Evolutionary conservation across 371 early-diverging fungal species (phyloP), one percentile per base, ranked within the genome.

Genomic region (Phascolomyces articulosus): DNA sequence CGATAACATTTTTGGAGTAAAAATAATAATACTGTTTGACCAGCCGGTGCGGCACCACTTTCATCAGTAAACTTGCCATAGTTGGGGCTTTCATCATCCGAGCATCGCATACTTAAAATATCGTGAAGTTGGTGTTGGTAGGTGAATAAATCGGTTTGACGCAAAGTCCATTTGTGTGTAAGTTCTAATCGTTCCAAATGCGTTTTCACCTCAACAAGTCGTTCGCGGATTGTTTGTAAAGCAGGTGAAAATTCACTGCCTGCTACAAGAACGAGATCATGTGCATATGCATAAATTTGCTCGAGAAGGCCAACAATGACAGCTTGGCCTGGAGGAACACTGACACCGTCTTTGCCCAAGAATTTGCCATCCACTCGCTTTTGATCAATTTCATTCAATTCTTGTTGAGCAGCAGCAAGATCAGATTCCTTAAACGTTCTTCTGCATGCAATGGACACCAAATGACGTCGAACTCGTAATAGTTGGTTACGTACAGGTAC

Each of bases 1-100:
- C 91, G 82, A 71, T 95, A 94, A 77, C 96, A 95, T 69, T 93
- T 93, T 74, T 93, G 92, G 31, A 96, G 83, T 69, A 96, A 74
- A 60, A 91, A 93, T 60, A 93, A 87, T 7, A 95, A 72, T 7
- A 78, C 71, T 0, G 85, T 87, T 68, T 93, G 92, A 7, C 91
- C 92, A 63, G 85, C 85, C 1, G 88, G 85, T 7, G 89, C 81
- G 40, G 85, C 71, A 20, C 92, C 92, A 18, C 85, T 70, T 38
- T 74, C 70, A 70, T 88, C 87, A 44, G 87, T 72, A 62, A 91
- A 92, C 62, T 87, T 85, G 63, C 91, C 91, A 13, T 65, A 41
- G 1, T 67, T 61, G 9, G 62, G 56, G 15, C 65, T 67, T 55
- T 74, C 64, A 9, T 56, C 53, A 13, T 64, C 64, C 38, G 83